These are phyloP conservation scores for sorghum (Sorghum bicolor) DNA, from an alignment of 176 grass and related monocot species.

Conservation along the genomic window DNA sequence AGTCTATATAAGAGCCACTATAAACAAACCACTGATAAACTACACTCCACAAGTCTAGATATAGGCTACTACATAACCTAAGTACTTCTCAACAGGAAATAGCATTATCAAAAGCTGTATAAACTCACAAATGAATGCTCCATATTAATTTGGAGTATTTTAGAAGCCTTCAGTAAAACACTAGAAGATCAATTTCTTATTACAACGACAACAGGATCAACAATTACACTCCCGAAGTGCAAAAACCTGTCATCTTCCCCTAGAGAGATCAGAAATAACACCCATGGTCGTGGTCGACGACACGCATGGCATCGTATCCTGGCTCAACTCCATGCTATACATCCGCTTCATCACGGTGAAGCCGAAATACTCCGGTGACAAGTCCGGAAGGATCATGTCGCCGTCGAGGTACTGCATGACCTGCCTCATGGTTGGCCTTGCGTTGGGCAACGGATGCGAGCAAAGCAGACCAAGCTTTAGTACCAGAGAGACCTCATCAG, in stretches of 20 bases:
- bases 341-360: slow-evolving; percentile 13
- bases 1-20: too few relatives aligned
- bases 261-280: slow-evolving; percentile 14
- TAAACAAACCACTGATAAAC: too few relatives aligned
- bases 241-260: slow-evolving; percentile 27
- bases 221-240: neutral
- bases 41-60: too few relatives aligned
- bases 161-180: neutral
- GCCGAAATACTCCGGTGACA: slow-evolving; percentile 22
- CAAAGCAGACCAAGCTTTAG: slow-evolving; percentile 42
- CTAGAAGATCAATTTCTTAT: neutral
- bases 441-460: slow-evolving; percentile 33
- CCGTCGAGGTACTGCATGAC: slow-evolving; percentile 47
- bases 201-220: neutral
- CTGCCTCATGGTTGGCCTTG: slow-evolving; percentile 46
- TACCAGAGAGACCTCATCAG: slow-evolving; percentile 25
- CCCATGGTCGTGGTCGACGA: neutral
- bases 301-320: neutral
- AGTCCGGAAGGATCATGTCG: slow-evolving; percentile 10
- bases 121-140: neutral
- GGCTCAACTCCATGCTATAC: neutral
- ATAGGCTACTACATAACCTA: too few relatives aligned
- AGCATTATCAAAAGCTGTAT: too few relatives aligned
- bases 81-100: too few relatives aligned
- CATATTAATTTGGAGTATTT: neutral